Evolutionary conservation across 225 moss, liverwort and hornwort genomes (phyloP).

Genomic region (Rhytidiadelphus loreus): DNA sequence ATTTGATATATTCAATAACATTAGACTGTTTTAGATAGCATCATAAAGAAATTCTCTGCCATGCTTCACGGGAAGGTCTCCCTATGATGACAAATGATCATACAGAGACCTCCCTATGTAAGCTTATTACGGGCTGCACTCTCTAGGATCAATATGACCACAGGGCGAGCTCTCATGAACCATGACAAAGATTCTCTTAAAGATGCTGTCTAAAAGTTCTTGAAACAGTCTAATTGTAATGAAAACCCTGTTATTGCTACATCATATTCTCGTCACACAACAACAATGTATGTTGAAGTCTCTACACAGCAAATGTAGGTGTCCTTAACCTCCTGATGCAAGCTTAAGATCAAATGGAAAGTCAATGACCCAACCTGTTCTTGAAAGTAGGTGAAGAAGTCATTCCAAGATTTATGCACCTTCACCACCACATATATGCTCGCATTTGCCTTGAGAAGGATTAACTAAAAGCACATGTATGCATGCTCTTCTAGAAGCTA

Average conservation of each 20-base stretch:
- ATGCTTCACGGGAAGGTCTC: background rate
- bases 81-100: background rate
- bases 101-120: background rate
- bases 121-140: background rate
- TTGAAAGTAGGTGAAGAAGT: conserved; percentile 80
- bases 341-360: background rate
- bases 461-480: background rate
- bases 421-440: conserved; percentile 95
- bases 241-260: background rate
- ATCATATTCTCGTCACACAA: background rate
- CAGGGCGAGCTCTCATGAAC: background rate
- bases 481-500: background rate
- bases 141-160: background rate
- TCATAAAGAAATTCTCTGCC: background rate
- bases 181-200: background rate
- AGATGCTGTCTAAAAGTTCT: background rate
- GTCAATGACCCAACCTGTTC: conserved; percentile 39
- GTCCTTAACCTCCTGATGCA: background rate
- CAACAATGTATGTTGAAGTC: background rate
- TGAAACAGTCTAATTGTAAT: background rate
- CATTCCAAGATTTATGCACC: conserved; percentile 86
- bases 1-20: no score
- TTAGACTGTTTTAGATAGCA: background rate
- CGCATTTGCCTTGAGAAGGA: conserved; percentile 17
- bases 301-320: background rate